Conservation (phyloP, 495 filamentous ascomycete genomes). For the Aspergillus saccharolyticus region DNA sequence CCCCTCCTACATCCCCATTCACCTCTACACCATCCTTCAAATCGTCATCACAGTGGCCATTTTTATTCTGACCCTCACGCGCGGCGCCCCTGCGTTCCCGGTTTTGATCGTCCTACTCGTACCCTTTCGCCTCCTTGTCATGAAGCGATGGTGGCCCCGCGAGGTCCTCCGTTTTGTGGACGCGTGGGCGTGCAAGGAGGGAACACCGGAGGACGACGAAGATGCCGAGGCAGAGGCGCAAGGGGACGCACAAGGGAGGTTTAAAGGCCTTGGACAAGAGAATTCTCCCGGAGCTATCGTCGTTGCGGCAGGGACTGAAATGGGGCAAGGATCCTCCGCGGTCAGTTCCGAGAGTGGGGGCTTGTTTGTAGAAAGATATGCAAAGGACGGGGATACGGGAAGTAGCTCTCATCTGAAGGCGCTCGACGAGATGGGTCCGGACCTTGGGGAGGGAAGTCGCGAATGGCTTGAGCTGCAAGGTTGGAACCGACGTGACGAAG, state of each 20-base stretch:
- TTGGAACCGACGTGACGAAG: slow-evolving; percentile 19
- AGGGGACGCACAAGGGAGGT: background rate
- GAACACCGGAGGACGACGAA: slow-evolving; percentile 59
- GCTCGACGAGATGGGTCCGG: background rate
- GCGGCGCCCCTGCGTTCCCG: slow-evolving; percentile 60
- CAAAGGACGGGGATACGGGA: background rate
- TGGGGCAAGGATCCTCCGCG: background rate
- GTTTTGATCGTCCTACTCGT: slow-evolving; percentile 63
- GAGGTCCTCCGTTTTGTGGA: slow-evolving; percentile 62
- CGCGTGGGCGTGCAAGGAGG: slow-evolving; percentile 65
- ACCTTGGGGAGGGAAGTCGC: slow-evolving; percentile 6
- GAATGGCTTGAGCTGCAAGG: slow-evolving; percentile 29
- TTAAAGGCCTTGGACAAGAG: too few species aligned
- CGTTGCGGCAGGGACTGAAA: background rate
- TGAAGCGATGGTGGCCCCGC: slow-evolving; percentile 59
- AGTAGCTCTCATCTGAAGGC: background rate
- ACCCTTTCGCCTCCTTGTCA: slow-evolving; percentile 55
- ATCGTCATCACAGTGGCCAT: slow-evolving; percentile 56
- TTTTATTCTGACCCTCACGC: slow-evolving; percentile 61
- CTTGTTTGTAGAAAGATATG: background rate
- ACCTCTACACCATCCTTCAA: slow-evolving; percentile 59
- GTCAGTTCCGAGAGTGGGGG: background rate
- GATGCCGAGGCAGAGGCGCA: slow-evolving; percentile 26
- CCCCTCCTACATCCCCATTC: slow-evolving; percentile 52
- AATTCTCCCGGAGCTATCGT: background rate